These are phyloP conservation scores for Ceratocystis albifundus DNA, from an alignment of 2,329 filamentous ascomycete species.

Conservation along the genomic window DNA sequence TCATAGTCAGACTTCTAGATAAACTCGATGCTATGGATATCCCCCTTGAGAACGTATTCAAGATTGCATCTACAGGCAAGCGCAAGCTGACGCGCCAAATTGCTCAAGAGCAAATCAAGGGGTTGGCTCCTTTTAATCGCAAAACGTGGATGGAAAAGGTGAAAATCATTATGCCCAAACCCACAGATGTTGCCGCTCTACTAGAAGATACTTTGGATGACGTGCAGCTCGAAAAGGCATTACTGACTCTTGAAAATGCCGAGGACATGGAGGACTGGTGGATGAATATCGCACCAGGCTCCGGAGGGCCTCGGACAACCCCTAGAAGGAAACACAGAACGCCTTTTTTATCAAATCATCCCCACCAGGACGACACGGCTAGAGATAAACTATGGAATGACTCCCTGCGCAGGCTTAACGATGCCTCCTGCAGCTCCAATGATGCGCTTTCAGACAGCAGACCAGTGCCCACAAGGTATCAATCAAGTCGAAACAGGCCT, in stretches of 20 bases:
- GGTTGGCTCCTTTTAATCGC: constrained; percentile 38
- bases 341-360: not conserved
- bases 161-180: not conserved
- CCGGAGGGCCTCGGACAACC: constrained; percentile 9
- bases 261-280: constrained; percentile 17
- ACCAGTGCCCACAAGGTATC: not conserved
- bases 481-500: not conserved
- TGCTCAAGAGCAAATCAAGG: constrained; percentile 41
- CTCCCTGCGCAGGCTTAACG: not conserved
- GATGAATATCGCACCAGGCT: constrained; percentile 12
- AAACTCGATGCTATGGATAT: constrained; percentile 43
- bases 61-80: constrained; percentile 36
- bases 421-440: not conserved
- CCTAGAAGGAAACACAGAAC: constrained; percentile 1
- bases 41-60: constrained; percentile 44
- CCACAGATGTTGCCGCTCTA: not conserved
- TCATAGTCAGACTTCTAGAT: constrained; percentile 41
- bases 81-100: constrained; percentile 36
- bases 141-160: constrained; percentile 9
- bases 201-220: constrained; percentile 16
- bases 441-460: not conserved
- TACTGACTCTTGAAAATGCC: not conserved
- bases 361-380: not conserved
- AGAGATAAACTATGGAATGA: not conserved
- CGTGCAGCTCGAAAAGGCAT: not conserved